Percentiles rank a stretch among this genome's conserved stretches.
Evolutionary conservation across 768 basidiomycete genomes (phyloP).

Genomic region (Trametes cinnabarina): DNA sequence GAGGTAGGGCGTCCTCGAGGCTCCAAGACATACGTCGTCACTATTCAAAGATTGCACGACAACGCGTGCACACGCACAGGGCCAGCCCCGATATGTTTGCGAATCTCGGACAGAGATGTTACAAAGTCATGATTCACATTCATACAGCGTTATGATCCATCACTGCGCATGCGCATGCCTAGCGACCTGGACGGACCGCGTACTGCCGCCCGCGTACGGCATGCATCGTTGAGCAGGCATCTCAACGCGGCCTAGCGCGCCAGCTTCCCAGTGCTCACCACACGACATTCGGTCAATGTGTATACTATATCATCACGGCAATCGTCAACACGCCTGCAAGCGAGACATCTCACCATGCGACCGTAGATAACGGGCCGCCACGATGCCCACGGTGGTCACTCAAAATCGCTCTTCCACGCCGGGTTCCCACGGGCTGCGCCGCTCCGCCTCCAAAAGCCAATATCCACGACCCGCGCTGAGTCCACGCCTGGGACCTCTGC

Average conservation of each 20-base stretch:
- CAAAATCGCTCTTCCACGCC: not conserved
- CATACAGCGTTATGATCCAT: not conserved
- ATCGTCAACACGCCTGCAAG: not conserved
- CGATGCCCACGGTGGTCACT: constrained; percentile 1
- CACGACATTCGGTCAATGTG: no score
- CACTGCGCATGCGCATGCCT: no score
- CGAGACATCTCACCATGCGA: not conserved
- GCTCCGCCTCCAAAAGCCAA: not conserved
- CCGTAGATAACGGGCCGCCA: constrained; percentile 18
- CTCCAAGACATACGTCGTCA: constrained; percentile 3
- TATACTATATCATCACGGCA: not conserved
- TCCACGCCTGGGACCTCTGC: no score
- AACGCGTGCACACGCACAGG: no score
- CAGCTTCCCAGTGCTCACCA: no score
- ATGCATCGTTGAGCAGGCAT: no score
- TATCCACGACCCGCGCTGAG: not conserved
- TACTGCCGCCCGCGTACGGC: no score
- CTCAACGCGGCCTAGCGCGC: no score
- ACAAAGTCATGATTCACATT: not conserved
- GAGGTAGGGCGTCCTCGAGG: constrained; percentile 2
- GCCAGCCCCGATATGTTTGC: not conserved
- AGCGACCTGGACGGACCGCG: no score
- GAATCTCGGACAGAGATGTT: not conserved
- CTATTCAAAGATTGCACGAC: no score
- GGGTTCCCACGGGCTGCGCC: not conserved